Base-by-base conservation (phyloP, 352 stramenopile genomes). In the Nothophytophthora sp. region DNA sequence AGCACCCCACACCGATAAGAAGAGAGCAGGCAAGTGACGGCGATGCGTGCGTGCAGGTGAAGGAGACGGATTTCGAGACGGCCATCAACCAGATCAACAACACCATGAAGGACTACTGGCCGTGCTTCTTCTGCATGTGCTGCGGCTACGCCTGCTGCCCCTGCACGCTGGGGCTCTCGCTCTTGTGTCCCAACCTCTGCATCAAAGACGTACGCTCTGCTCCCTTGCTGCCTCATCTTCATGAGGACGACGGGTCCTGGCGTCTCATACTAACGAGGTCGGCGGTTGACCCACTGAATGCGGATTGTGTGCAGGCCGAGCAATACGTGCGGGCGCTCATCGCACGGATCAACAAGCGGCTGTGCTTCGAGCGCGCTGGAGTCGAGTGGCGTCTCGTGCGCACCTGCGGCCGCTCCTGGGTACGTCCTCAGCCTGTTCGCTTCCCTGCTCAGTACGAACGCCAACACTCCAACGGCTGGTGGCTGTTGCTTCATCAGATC, bases 81-180 rank as follows among this genome's bases (percentile, higher is more conserved):
- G 81, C 81, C 25, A 86, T 91, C 60, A 88, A 89, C 60, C 76
- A 91, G 70, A 86, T 91, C 65, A 91, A 91, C 77, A 89, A 89
- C 67, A 91, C 81, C 22, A 68, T 91, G 51, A 73, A 81, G 55
- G 81, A 88, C 67, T 91, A 91, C 55, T 91, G 81, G 81, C 81
- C 81, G 27, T 89, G 81, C 52, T 63, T 76, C 29, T 84, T 89
- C 53, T 91, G 77, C 52, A 63, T 91, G 35, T 85, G 60, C 47
- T 87, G 64, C n/a, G 81, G 81, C 5, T 91, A 89, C 47, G 35
- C 56, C 18, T 88, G 73, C 55, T 89, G 76, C 22, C 66, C 73
- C 4, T 91, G 81, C 51, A 89, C 81, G 8, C 60, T 84, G 10
- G 81, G 81, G 0, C 50, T 80, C 8, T 91, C 81, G 8, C 60